These are phyloP conservation scores for Polygonum aviculare DNA, from an alignment of 148 eudicot species.

Conservation along the genomic window DNA sequence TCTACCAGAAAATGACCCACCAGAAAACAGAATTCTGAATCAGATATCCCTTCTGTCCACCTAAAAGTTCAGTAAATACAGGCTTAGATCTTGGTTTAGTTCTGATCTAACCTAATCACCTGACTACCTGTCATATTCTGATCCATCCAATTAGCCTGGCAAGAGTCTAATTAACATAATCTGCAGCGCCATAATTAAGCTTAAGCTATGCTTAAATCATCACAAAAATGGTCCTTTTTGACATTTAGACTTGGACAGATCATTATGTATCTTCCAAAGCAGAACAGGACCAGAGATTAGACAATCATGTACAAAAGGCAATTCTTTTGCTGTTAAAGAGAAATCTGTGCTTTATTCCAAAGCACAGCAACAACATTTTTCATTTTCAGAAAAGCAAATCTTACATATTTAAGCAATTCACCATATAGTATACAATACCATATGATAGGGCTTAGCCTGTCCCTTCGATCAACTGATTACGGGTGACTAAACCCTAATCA, in stretches of 20 bases:
- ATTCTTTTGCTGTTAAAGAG: neutral
- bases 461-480: neutral
- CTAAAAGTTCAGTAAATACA: neutral
- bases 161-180: neutral
- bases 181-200: neutral
- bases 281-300: neutral
- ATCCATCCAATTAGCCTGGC: neutral
- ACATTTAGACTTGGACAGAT: neutral
- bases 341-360: neutral
- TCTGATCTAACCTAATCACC: neutral
- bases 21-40: neutral
- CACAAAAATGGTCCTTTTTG: slow-evolving; percentile 1
- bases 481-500: neutral
- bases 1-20: neutral
- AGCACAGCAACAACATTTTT: neutral
- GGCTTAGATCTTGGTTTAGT: neutral
- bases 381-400: neutral
- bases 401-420: neutral
- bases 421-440: neutral
- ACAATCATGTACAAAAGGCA: neutral
- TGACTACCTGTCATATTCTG: neutral
- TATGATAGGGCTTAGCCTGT: neutral
- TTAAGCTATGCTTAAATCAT: neutral
- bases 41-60: neutral
- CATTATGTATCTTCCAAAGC: neutral